Evolutionary conservation across 257 asterid genomes (phyloP).

Genomic region (Scutellaria minor): DNA sequence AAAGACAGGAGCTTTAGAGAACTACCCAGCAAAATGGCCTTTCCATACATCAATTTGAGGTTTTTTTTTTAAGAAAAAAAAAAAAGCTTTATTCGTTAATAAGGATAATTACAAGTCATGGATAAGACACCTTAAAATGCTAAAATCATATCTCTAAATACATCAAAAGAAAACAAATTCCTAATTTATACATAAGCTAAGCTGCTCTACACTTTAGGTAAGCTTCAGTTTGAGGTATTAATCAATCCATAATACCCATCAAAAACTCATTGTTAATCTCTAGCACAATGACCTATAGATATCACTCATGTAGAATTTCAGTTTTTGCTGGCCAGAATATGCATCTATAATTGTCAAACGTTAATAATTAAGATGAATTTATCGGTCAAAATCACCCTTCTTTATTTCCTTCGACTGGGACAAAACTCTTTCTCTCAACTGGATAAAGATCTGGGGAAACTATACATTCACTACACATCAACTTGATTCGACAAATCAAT

Average conservation of each 20-base stretch:
- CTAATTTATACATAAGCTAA: too few relatives aligned
- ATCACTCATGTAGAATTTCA: background rate
- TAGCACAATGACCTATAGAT: conserved; percentile 17
- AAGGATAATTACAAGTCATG: too few relatives aligned
- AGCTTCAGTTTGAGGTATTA: too few relatives aligned
- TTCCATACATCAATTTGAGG: background rate
- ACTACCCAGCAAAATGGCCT: background rate
- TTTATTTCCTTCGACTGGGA: background rate
- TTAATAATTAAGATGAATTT: background rate
- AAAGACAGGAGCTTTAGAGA: conserved; percentile 15
- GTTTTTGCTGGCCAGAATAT: background rate
- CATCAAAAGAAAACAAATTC: too few relatives aligned
- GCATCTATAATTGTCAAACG: background rate
- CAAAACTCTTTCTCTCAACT: background rate
- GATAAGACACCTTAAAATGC: too few relatives aligned
- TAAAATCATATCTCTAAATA: too few relatives aligned
- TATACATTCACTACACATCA: conserved; percentile 21
- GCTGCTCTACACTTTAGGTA: too few relatives aligned
- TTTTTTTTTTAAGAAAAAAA: too few relatives aligned
- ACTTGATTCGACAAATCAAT: conserved; percentile 36
- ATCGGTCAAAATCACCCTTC: conserved; percentile 19
- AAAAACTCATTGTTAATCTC: conserved; percentile 5
- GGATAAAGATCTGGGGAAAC: background rate
- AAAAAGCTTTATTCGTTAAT: too few relatives aligned
- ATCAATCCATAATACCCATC: background rate